These are phyloP conservation scores for Geranomyces michiganensis DNA, from an alignment of 192 early-diverging fungal genomes.

Conservation along the genomic window DNA sequence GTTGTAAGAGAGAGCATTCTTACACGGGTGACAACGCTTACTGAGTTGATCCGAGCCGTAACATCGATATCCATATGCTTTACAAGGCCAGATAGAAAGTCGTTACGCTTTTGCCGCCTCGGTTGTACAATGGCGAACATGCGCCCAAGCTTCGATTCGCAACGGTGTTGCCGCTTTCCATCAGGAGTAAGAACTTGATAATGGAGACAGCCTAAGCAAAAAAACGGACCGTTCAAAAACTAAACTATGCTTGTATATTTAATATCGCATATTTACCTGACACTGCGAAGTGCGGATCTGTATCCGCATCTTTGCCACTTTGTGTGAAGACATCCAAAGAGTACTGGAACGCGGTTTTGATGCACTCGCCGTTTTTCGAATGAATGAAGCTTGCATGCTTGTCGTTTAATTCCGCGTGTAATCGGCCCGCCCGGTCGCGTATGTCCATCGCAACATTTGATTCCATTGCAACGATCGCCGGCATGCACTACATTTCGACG, in stretches of 20 bases:
- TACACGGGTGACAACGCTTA: too few relatives aligned
- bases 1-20: too few relatives aligned
- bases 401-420: slow-evolving; percentile 75
- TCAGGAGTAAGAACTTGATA: background rate
- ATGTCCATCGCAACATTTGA: slow-evolving; percentile 65
- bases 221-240: background rate
- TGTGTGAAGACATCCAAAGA: slow-evolving; percentile 22
- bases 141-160: slow-evolving; percentile 59
- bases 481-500: slow-evolving; percentile 70
- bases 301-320: background rate
- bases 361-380: slow-evolving; percentile 75
- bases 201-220: slow-evolving; percentile 2
- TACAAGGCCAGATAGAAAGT: slow-evolving; percentile 70
- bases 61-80: slow-evolving; percentile 70
- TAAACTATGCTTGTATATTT: background rate
- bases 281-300: background rate
- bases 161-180: background rate
- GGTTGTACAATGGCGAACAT: slow-evolving; percentile 72
- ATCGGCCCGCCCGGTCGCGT: slow-evolving; percentile 68
- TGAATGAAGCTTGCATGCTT: slow-evolving; percentile 93
- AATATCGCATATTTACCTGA: background rate
- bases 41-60: background rate
- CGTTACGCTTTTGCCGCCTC: slow-evolving; percentile 71
- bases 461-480: slow-evolving; percentile 83
- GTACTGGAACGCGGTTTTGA: slow-evolving; percentile 75